Base-by-base conservation (phyloP, 2,329 filamentous ascomycete species). In the Zymoseptoria brevis region DNA sequence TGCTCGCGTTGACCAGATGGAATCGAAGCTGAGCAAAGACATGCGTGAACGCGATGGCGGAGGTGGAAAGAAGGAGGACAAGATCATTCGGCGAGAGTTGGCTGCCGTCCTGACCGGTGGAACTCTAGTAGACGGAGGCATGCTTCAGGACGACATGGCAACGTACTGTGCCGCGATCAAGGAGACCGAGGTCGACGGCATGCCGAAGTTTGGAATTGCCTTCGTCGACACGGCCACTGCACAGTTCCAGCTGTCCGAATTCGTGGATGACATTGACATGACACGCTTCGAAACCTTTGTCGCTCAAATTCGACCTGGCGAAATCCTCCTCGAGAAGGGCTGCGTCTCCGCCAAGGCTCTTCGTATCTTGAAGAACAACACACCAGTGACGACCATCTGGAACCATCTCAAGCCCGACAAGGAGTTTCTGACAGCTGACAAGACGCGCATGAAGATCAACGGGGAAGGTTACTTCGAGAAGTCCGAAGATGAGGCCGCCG, bases 241-340 rank as follows among this genome's bases (percentile, higher is more conserved):
- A 8, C 90, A 96, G 64, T 99, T 99, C 73, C 91, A 89, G 69
- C 75, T 99, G n/a, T 89, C 92, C 1, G 87, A 95, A 62, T 97
- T 97, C 64, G 81, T 88, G 4, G 94, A 99, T 68, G 94, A 99
- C 72, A 83, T 86, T 3, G 92, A 97, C 68, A 82, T 96, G 75
- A 99, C 94, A 59, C 96, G 92, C 71, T 97, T 99, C 66, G 94
- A 99, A 77, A 99, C 94, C 0, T 88, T 99, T 63, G 86, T 99
- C 45, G 94, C 94, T 16, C 94, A 99, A 73, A 96, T 87, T 16
- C 84, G 88, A 19, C 94, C 94, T 0, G 87, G 90, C 54, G 94
- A 99, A 74, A 77, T 99, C 51, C 77, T 99, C 0, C 77, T 99
- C 0, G 94, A 99, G 72, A 97, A 95, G 62, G 69, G 71, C 50